Percentiles rank a stretch among this genome's conserved stretches.
These are phyloP conservation scores for Wickerhamomyces sp. DNA, from an alignment of 1,139 yeast genomes.

Conservation along the genomic window DNA sequence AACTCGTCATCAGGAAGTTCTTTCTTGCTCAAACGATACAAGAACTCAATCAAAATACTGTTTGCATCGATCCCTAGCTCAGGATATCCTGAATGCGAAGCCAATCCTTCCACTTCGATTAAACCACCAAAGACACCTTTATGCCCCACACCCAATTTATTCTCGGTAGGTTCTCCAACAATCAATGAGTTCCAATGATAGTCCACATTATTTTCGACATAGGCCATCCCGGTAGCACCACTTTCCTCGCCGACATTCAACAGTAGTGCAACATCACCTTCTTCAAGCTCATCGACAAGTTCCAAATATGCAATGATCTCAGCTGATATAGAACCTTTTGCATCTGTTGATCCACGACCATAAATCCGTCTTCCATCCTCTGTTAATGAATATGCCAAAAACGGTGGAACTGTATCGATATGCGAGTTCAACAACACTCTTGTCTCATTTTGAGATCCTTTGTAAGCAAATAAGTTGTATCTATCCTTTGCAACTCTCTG, in stretches of 20 bases:
- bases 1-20: slow-evolving; percentile 43
- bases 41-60: slow-evolving; percentile 46
- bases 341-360: slow-evolving; percentile 65
- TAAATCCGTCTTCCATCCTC: slow-evolving; percentile 43
- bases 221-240: slow-evolving; percentile 53
- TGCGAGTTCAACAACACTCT: slow-evolving; percentile 54
- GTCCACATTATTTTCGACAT: slow-evolving; percentile 34
- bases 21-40: slow-evolving; percentile 30
- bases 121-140: slow-evolving; percentile 44
- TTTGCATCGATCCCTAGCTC: slow-evolving; percentile 59
- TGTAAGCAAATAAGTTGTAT: slow-evolving; percentile 51
- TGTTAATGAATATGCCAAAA: slow-evolving; percentile 35
- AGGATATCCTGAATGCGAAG: slow-evolving; percentile 67
- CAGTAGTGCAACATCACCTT: slow-evolving; percentile 52
- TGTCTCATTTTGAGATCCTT: slow-evolving; percentile 34
- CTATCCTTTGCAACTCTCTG: slow-evolving; percentile 34
- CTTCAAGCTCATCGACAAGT: slow-evolving; percentile 32
- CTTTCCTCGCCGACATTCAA: slow-evolving; percentile 66
- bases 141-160: slow-evolving; percentile 62
- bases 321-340: slow-evolving; percentile 60
- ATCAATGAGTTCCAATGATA: slow-evolving; percentile 55
- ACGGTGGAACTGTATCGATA: slow-evolving; percentile 70
- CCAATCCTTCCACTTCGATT: slow-evolving; percentile 45
- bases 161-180: slow-evolving; percentile 71
- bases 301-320: slow-evolving; percentile 49